These are phyloP conservation scores for Candida pseudoviswanathii DNA, from an alignment of 1,139 yeast genomes.

Conservation along the genomic window DNA sequence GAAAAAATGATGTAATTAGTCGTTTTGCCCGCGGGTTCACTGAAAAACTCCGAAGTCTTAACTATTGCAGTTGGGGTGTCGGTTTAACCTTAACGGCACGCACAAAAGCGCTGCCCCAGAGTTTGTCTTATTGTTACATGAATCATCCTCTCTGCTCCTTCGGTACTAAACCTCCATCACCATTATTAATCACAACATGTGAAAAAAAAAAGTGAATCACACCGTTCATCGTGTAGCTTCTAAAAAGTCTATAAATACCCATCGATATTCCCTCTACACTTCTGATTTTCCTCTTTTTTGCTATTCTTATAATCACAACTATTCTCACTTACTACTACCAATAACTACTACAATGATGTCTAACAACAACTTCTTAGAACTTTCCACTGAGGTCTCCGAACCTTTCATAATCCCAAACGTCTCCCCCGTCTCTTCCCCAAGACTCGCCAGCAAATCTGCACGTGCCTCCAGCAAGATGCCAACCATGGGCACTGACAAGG, in stretches of 20 bases:
- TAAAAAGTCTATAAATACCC: slow-evolving; percentile 6
- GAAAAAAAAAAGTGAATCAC: too few relatives aligned
- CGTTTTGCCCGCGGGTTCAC: background rate
- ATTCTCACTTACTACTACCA: background rate
- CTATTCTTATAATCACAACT: background rate
- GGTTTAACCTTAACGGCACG: background rate
- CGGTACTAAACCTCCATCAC: slow-evolving; percentile 1
- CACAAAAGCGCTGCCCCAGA: background rate
- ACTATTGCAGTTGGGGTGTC: slow-evolving; percentile 4
- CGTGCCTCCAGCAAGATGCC: slow-evolving; percentile 7
- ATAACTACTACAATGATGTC: slow-evolving; percentile 2
- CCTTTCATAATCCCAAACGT: slow-evolving; percentile 68
- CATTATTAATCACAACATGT: background rate
- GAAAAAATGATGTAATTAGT: background rate
- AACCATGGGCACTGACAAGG: slow-evolving; percentile 12
- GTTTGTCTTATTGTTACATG: background rate
- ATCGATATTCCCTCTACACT: background rate
- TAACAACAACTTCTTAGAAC: slow-evolving; percentile 25
- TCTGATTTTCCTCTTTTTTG: background rate
- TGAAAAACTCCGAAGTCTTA: background rate
- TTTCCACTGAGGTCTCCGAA: slow-evolving; percentile 56
- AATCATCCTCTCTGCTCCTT: background rate
- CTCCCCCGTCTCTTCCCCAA: slow-evolving; percentile 57
- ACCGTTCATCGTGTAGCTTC: too few relatives aligned
- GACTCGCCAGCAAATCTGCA: slow-evolving; percentile 21